Evolutionary conservation across 2,329 filamentous ascomycete species (phyloP).

Genomic region (Penicillium brevicompactum): DNA sequence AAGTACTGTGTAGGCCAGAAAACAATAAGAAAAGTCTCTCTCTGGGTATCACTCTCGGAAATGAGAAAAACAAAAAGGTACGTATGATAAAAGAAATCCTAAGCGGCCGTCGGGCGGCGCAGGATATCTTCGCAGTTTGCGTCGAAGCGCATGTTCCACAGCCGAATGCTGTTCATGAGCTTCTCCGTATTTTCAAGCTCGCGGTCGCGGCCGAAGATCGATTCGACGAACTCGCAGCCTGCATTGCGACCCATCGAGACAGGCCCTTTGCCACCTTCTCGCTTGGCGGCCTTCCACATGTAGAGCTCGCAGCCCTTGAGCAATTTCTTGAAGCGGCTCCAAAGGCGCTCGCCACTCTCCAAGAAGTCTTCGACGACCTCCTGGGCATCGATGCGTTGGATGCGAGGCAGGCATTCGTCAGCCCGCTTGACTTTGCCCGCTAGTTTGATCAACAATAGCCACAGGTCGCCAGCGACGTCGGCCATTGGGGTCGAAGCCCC

Average conservation of each 20-base stretch:
- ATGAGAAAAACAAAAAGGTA: slow-evolving; percentile 1
- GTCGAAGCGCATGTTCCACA: slow-evolving; percentile 93
- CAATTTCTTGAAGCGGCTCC: slow-evolving; percentile 78
- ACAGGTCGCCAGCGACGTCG: slow-evolving; percentile 90
- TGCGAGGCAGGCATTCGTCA: slow-evolving; percentile 72
- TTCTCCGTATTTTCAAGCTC: slow-evolving; percentile 88
- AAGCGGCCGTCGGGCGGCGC: slow-evolving; percentile 50
- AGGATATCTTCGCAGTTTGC: slow-evolving; percentile 94
- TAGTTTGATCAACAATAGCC: slow-evolving; percentile 91
- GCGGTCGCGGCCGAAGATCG: slow-evolving; percentile 88
- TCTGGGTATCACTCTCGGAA: slow-evolving; percentile 14
- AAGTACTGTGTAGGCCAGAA: slow-evolving; percentile 21
- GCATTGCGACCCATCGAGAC: slow-evolving; percentile 85
- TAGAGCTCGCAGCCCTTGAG: slow-evolving; percentile 90
- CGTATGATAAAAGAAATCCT: slow-evolving; percentile 13
- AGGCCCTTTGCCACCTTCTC: slow-evolving; percentile 62
- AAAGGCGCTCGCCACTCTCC: slow-evolving; percentile 82
- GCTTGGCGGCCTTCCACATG: slow-evolving; percentile 89
- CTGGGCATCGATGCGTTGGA: slow-evolving; percentile 71
- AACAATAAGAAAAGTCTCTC: slow-evolving; percentile 13
- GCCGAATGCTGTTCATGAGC: slow-evolving; percentile 83
- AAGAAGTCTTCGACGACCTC: slow-evolving; percentile 91
- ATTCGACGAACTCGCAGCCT: slow-evolving; percentile 92
- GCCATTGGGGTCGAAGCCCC: slow-evolving; percentile 80
- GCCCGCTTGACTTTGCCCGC: slow-evolving; percentile 91